These are phyloP conservation scores for Toxicodendron radicans DNA, from an alignment of 345 rosid genomes.

Conservation along the genomic window DNA sequence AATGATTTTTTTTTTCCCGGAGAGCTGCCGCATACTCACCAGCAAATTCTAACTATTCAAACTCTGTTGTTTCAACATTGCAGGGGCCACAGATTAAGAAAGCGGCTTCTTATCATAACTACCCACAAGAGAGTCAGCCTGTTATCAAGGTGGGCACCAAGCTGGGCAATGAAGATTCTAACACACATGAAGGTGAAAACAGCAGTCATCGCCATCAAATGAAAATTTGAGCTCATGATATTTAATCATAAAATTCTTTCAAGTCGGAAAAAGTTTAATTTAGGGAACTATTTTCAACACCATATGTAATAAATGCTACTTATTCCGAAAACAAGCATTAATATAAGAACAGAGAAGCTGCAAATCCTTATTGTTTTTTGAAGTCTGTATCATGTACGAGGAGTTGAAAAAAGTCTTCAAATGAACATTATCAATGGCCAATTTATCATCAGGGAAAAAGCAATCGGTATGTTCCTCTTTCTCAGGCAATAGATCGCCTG, in stretches of 20 bases:
- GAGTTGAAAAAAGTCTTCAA: slow-evolving; percentile 26
- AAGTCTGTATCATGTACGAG: neutral
- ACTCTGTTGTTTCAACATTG: slow-evolving; percentile 12
- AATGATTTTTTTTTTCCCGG: neutral
- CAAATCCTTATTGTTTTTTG: neutral
- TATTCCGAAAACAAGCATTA: neutral
- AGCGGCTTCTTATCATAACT: slow-evolving; percentile 17
- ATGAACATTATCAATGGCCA: slow-evolving; percentile 59
- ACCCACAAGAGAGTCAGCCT: slow-evolving; percentile 20
- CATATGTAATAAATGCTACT: neutral
- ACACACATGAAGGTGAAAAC: slow-evolving; percentile 10
- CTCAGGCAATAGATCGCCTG: slow-evolving; percentile 53
- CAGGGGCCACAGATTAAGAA: slow-evolving; percentile 32
- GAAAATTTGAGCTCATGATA: neutral
- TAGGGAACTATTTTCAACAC: neutral
- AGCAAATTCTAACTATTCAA: neutral
- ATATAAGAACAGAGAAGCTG: neutral
- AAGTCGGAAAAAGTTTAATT: neutral
- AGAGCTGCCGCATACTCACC: neutral
- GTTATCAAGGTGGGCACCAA: too few relatives aligned
- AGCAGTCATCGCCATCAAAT: neutral
- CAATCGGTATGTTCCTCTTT: slow-evolving; percentile 40
- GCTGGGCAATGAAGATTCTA: neutral
- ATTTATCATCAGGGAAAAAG: slow-evolving; percentile 50
- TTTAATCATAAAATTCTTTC: neutral